phyloP scores from a whole-genome alignment of 1,284 basidiomycete species.

The Pseudozyma tsukubaensis region DNA sequence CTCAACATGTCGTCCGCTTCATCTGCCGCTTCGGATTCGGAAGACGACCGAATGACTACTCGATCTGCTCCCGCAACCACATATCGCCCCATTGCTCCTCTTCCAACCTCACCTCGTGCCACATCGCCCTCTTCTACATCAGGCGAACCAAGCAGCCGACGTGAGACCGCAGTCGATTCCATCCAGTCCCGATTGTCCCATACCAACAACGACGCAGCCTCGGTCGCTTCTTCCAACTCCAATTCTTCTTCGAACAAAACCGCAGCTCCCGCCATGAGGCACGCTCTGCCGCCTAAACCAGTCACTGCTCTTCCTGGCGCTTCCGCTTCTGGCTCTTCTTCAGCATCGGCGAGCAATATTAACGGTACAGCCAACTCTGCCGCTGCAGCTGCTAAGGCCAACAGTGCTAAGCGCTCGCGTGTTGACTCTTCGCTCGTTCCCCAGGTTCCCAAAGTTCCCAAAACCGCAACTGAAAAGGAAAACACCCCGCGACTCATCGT shows the following conservation, averaged over 20 bases:
- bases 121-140: slow-evolving; percentile 32
- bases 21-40: slow-evolving; percentile 40
- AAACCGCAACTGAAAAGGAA: slow-evolving; percentile 61
- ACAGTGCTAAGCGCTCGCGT: slow-evolving; percentile 56
- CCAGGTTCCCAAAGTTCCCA: slow-evolving; percentile 64
- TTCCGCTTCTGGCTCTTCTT: slow-evolving; percentile 10
- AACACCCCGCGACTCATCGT: slow-evolving; percentile 76
- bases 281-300: slow-evolving; percentile 59
- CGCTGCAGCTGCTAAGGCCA: slow-evolving; percentile 32
- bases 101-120: slow-evolving; percentile 40
- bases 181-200: slow-evolving; percentile 14
- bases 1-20: slow-evolving; percentile 41
- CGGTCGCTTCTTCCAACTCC: slow-evolving; percentile 16
- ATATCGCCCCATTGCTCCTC: slow-evolving; percentile 51
- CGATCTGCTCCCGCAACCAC: slow-evolving; percentile 50
- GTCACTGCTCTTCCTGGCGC: slow-evolving; percentile 31
- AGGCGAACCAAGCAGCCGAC: slow-evolving; percentile 6
- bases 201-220: slow-evolving; percentile 14
- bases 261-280: slow-evolving; percentile 30
- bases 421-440: slow-evolving; percentile 64
- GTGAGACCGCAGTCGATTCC: slow-evolving; percentile 2
- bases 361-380: slow-evolving; percentile 17
- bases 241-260: slow-evolving; percentile 25
- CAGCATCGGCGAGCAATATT: slow-evolving; percentile 8
- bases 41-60: slow-evolving; percentile 50